These are phyloP conservation scores for Pseudogymnoascus sp. DNA, from an alignment of 2,329 filamentous ascomycete genomes.

Conservation along the genomic window DNA sequence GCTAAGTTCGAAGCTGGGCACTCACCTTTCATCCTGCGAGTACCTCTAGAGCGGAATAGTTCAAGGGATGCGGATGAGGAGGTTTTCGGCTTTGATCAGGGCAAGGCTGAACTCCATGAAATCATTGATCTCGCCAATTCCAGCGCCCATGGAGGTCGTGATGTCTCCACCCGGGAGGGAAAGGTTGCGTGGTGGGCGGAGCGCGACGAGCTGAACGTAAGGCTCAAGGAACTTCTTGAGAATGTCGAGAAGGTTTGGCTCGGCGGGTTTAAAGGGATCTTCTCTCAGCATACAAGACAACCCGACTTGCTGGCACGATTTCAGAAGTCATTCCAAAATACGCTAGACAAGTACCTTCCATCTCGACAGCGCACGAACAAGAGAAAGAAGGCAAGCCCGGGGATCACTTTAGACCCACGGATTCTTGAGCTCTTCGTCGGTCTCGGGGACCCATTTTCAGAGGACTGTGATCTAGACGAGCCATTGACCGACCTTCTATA, in stretches of 20 bases:
- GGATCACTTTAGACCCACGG: conserved; percentile 48
- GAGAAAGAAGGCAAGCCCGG: conserved; percentile 36
- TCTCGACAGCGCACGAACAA: conserved; percentile 61
- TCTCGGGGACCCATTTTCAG: conserved; percentile 62
- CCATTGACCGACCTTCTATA: conserved; percentile 87
- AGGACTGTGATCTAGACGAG: conserved; percentile 72
- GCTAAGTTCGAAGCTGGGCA: conserved; percentile 72
- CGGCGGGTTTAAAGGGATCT: conserved; percentile 89
- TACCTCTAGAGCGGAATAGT: conserved; percentile 76
- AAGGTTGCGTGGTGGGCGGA: conserved; percentile 86
- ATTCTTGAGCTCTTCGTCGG: conserved; percentile 86
- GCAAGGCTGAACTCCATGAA: conserved; percentile 68
- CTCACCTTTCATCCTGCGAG: conserved; percentile 74
- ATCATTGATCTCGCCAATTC: conserved; percentile 77
- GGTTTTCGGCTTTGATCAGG: conserved; percentile 75
- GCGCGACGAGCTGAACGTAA: conserved; percentile 68
- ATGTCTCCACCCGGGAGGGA: conserved; percentile 65
- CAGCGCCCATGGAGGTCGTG: conserved; percentile 66
- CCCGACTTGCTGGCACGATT: conserved; percentile 64
- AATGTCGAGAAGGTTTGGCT: conserved; percentile 93
- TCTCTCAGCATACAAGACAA: conserved; percentile 62
- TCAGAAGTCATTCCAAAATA: conserved; percentile 65
- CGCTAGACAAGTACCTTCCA: conserved; percentile 77
- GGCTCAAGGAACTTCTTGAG: conserved; percentile 67
- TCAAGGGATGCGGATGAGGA: conserved; percentile 73